Evolutionary conservation across 2,329 filamentous ascomycete genomes (phyloP).

Genomic region (Fusarium pseudoanthophilum): DNA sequence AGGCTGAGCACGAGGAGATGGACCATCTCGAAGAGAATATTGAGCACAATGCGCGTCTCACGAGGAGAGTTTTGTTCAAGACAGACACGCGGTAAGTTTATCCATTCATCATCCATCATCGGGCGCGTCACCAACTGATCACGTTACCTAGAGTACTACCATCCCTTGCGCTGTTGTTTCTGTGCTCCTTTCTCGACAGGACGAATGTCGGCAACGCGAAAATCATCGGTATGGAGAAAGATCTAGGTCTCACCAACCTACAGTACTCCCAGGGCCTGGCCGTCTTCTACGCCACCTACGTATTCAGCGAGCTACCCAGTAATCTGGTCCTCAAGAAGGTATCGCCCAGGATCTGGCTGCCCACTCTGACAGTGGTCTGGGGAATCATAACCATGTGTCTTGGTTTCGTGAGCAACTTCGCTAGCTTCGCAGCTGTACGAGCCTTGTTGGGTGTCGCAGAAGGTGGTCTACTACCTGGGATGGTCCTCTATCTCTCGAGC

Average conservation of each 20-base stretch:
- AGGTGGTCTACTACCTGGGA: conserved; percentile 61
- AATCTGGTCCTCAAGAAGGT: conserved; percentile 72
- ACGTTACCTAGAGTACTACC: not conserved
- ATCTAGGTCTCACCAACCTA: conserved; percentile 66
- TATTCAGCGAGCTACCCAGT: conserved; percentile 69
- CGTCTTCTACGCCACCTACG: conserved; percentile 74
- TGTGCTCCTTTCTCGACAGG: conserved; percentile 60
- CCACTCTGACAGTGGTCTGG: conserved; percentile 66
- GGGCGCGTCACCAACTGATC: not conserved
- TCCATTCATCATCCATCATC: not conserved
- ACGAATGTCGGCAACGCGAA: conserved; percentile 80
- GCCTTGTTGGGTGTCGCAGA: conserved; percentile 45
- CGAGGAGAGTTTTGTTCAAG: conserved; percentile 2
- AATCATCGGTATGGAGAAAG: conserved; percentile 69
- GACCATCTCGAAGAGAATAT: not conserved
- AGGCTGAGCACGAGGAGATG: conserved; percentile 2
- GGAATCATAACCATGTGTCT: conserved; percentile 68
- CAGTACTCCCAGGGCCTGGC: conserved; percentile 73
- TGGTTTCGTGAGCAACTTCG: conserved; percentile 63
- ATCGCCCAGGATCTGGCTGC: conserved; percentile 69
- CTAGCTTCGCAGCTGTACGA: conserved; percentile 64
- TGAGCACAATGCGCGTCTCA: not conserved
- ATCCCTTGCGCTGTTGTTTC: not conserved
- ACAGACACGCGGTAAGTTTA: not conserved
- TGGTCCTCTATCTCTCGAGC: conserved; percentile 73